Percentiles rank a stretch among this genome's conserved stretches.
These are phyloP conservation scores for Phycomyces blakesleeanus DNA, from an alignment of 192 early-diverging fungal species.

Conservation along the genomic window DNA sequence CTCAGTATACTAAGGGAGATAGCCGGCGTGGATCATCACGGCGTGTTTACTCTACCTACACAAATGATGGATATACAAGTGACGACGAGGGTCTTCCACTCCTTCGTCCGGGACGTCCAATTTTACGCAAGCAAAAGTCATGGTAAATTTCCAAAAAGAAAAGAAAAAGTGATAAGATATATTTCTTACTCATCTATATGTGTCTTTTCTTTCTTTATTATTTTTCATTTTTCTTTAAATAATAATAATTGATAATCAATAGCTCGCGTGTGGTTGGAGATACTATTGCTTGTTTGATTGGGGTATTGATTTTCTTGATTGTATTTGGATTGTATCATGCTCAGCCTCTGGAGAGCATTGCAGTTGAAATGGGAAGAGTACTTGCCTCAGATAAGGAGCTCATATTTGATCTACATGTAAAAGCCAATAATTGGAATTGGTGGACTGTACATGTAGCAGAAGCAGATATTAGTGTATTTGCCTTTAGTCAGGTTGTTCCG, in stretches of 20 bases:
- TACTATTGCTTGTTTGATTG: background rate
- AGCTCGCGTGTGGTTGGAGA: too few species aligned
- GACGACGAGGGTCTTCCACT: slow-evolving; percentile 30
- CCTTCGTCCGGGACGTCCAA: background rate
- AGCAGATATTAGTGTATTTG: slow-evolving; percentile 63
- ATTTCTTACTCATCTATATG: too few species aligned
- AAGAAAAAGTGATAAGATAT: background rate
- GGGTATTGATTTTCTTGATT: background rate
- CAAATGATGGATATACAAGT: slow-evolving; percentile 30
- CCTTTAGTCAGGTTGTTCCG: slow-evolving; percentile 37
- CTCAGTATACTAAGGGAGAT: background rate
- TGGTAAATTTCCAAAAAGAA: slow-evolving; percentile 30
- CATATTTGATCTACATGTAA: slow-evolving; percentile 61
- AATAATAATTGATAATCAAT: background rate
- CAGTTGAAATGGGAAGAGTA: slow-evolving; percentile 49
- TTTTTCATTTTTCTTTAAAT: slow-evolving; percentile 1
- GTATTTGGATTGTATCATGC: slow-evolving; percentile 14
- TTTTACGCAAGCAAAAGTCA: slow-evolving; percentile 1
- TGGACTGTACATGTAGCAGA: slow-evolving; percentile 54
- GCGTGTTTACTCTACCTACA: background rate
- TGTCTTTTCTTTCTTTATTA: slow-evolving; percentile 5
- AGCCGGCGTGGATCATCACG: background rate
- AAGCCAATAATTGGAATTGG: slow-evolving; percentile 52
- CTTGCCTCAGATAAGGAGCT: slow-evolving; percentile 66
- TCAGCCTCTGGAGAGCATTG: slow-evolving; percentile 15